Evolutionary conservation across 2,329 filamentous ascomycete species (phyloP), one percentile per base, ranked within the genome.

Genomic region (Colletotrichum scovillei): DNA sequence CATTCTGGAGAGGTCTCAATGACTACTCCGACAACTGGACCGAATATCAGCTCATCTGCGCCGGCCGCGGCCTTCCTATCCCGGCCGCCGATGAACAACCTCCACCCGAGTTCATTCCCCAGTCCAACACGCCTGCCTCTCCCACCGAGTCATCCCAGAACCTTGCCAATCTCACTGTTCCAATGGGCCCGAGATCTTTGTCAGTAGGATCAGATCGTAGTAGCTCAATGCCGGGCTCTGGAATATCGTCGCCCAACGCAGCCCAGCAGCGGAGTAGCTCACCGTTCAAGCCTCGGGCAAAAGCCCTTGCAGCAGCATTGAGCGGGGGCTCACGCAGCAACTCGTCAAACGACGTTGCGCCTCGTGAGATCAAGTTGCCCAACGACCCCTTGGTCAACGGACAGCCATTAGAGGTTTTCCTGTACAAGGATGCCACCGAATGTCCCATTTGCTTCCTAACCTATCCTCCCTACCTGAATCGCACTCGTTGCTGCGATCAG

Each of bases 361-460:
- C 94, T 1, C 92, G 93, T 75, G 96, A 98, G 83, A 85, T 95
- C n/a, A 87, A 91, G 72, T 86, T 98, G 3, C 93, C 95, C 0
- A 88, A 92, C 74, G 95, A 98, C 77, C 94, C 94, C 0, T 96
- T 93, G 78, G 94, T 98, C 57, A 98, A 98, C 77, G 96, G 97
- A n/a, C 95, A 98, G 77, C 93, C 94, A 0, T 88, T 98, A 58
- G 97, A 98, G 82, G 96, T 95, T 1, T 96, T 94, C 76, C 86
- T 99, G 1, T 99, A 99, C 87, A 98, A 98, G 81, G 92, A 97
- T 76, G 93, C 95, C 4, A 85, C 87, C 7, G 97, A 99, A 81
- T 99, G 97, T 78, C 96, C 97, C 5, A 98, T 99, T 75, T 99
- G 97, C 85, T 98, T 98, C 81, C 87, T 98, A 66, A 97, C 95